Evolutionary conservation across 2,329 filamentous ascomycete genomes (phyloP), one percentile per base, ranked within the genome.

Genomic region (Aspergillus viridinutans): DNA sequence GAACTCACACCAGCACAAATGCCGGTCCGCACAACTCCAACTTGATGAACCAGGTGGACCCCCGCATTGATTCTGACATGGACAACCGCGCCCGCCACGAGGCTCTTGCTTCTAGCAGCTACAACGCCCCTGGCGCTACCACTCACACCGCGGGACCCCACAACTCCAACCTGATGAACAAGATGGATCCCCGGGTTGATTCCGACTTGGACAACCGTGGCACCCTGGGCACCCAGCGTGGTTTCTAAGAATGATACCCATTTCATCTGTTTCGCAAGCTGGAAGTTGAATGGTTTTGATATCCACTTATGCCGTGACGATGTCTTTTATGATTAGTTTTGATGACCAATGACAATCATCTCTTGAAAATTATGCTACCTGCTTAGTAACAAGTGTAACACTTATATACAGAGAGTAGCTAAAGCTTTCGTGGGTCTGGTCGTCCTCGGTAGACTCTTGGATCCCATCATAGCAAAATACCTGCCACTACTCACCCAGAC

Each of bases 161-260:
- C 29, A 23, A 43, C 28, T 57, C 56, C 9, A 56, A 59, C 42
- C 45, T 63, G 14, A 67, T 68, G 28, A 79, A 79, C 62, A 75
- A 72, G 58, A 42, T 68, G 8, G 76, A 79, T 53, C 75, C 76
- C 38, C 32, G 5, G 6, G 42, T 45, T 6, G 42, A 45, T 14
- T 45, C 42, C 21, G 20, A 45, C 20, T 23, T 45, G n/a, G 42
- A 45, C 20, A 45, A 45, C 42, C 42, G 42, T 45, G 42, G 42
- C n/a, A 23, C 42, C 42, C 42, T 45, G 3, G 42, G 42, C 21
- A 23, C n/a, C 20, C 42, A 45, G 42, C 42, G 42, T 38, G 32
- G 32, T n/a, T 17, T 17, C 32, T 38, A 17, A 38, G 14, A 5
- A n/a, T 38, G 32, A 38, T 38, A 38, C 32, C 32, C 32, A 17